A percentile compares a stretch with the other conserved stretches of the same genome.
phyloP scores from a whole-genome alignment of 2,329 filamentous ascomycete genomes.

The Colletotrichum sp. region DNA sequence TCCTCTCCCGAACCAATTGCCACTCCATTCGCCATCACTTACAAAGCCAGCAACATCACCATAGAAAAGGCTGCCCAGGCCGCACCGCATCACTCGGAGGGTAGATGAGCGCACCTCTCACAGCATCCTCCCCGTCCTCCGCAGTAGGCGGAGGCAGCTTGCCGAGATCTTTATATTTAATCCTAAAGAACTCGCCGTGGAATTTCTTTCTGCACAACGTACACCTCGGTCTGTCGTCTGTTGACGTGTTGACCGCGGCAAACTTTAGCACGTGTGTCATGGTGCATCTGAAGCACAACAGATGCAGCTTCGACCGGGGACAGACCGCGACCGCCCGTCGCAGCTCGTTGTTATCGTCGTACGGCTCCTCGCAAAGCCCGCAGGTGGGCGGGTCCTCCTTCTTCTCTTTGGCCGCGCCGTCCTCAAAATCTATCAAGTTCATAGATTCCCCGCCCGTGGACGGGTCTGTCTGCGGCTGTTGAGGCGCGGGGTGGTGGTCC shows the following conservation, averaged over 20 bases:
- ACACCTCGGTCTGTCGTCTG: no score
- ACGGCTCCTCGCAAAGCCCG: neutral
- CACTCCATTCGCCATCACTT: neutral
- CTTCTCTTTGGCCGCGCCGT: neutral
- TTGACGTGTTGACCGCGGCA: no score
- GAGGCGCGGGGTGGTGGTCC: no score
- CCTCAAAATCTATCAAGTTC: no score
- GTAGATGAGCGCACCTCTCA: neutral
- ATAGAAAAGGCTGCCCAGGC: neutral
- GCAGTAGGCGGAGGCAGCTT: fast-evolving
- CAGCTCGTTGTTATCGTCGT: neutral
- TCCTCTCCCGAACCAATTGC: neutral
- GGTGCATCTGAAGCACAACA: neutral
- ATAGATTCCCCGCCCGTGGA: no score
- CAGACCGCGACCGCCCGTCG: neutral
- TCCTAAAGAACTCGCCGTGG: neutral
- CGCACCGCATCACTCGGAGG: neutral
- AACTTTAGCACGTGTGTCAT: neutral
- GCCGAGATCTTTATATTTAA: neutral
- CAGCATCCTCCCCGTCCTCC: neutral
- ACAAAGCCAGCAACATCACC: neutral
- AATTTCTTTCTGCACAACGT: neutral
- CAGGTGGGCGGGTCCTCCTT: neutral
- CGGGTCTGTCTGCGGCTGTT: no score
- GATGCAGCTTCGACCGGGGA: neutral